Evolutionary conservation across 2,329 filamentous ascomycete genomes (phyloP).

Genomic region (Cucurbitaria berberidis): DNA sequence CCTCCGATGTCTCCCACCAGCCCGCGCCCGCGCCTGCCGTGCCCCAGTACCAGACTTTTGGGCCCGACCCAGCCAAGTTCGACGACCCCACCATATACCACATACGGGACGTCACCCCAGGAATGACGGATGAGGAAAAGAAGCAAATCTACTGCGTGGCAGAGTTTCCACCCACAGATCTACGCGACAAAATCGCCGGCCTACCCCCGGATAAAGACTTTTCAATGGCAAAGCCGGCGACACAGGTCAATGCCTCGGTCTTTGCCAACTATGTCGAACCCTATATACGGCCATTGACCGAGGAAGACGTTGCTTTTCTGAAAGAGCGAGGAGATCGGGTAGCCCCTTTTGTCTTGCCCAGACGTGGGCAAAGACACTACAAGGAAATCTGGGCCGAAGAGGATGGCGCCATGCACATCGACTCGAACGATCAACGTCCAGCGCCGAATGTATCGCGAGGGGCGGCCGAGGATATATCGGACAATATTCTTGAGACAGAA

Average conservation of each 20-base stretch:
- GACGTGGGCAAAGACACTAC: constrained; percentile 84
- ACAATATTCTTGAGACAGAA: constrained; percentile 86
- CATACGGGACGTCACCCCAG: constrained; percentile 74
- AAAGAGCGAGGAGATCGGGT: constrained; percentile 85
- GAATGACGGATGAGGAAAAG: constrained; percentile 84
- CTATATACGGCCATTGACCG: constrained; percentile 85
- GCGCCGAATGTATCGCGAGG: constrained; percentile 84
- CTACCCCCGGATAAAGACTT: constrained; percentile 94
- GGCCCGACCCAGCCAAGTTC: constrained; percentile 89
- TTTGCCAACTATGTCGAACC: constrained; percentile 94
- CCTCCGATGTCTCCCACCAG: constrained; percentile 63
- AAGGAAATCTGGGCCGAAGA: constrained; percentile 93
- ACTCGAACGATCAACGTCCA: constrained; percentile 71
- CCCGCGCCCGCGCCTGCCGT: constrained; percentile 66
- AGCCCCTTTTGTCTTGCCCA: constrained; percentile 83
- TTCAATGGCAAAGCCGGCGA: constrained; percentile 88
- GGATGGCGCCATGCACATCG: constrained; percentile 78
- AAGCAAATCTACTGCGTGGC: constrained; percentile 88
- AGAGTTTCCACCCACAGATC: constrained; percentile 78
- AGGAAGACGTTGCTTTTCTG: constrained; percentile 92
- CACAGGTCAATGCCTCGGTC: constrained; percentile 91
- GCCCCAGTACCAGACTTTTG: constrained; percentile 83
- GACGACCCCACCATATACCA: constrained; percentile 93
- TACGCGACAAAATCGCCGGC: constrained; percentile 85
- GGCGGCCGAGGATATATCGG: constrained; percentile 83